These are phyloP conservation scores for Lactarius pseudohatsudake DNA, from an alignment of 768 basidiomycete genomes.

Conservation along the genomic window DNA sequence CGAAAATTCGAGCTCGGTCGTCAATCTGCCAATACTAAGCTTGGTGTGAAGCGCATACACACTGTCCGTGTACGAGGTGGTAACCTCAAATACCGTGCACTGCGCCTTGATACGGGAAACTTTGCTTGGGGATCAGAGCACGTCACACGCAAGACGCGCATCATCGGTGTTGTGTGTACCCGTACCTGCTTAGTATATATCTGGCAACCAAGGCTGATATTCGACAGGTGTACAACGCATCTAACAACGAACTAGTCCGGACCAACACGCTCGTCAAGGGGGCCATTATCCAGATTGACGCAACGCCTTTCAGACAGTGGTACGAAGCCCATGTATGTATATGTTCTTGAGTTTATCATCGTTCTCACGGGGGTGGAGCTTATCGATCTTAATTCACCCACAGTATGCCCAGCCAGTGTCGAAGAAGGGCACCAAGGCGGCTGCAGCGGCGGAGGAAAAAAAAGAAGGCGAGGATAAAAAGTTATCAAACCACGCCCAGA, in stretches of 20 bases:
- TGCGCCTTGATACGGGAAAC: slow-evolving; percentile 96
- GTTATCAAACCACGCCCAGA: slow-evolving; percentile 87
- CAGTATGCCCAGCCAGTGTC: slow-evolving; percentile 95
- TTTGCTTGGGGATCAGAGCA: slow-evolving; percentile 98
- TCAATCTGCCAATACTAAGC: slow-evolving; percentile 95
- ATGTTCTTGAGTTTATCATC: not conserved
- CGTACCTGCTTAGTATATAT: not conserved
- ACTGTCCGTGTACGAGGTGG: slow-evolving; percentile 94
- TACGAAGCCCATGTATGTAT: slow-evolving; percentile 92
- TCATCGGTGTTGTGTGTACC: slow-evolving; percentile 87
- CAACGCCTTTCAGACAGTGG: slow-evolving; percentile 99
- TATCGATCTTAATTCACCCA: slow-evolving; percentile 14
- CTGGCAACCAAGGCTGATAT: not conserved
- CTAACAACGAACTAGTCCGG: slow-evolving; percentile 99
- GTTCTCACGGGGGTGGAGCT: slow-evolving; percentile 15
- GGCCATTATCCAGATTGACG: slow-evolving; percentile 96
- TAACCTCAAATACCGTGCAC: slow-evolving; percentile 91
- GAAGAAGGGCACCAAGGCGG: slow-evolving; percentile 75
- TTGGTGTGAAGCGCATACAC: slow-evolving; percentile 94
- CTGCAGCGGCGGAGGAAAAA: slow-evolving; percentile 50
- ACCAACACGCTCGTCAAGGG: slow-evolving; percentile 99
- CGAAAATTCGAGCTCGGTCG: slow-evolving; percentile 99
- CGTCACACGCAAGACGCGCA: slow-evolving; percentile 91
- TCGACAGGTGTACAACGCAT: slow-evolving; percentile 90
- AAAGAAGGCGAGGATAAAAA: slow-evolving; percentile 65